Percentiles rank a stretch among this genome's conserved stretches.
Conservation (phyloP, 805 yeast species). For the Schizosaccharomyces cryophilus region DNA sequence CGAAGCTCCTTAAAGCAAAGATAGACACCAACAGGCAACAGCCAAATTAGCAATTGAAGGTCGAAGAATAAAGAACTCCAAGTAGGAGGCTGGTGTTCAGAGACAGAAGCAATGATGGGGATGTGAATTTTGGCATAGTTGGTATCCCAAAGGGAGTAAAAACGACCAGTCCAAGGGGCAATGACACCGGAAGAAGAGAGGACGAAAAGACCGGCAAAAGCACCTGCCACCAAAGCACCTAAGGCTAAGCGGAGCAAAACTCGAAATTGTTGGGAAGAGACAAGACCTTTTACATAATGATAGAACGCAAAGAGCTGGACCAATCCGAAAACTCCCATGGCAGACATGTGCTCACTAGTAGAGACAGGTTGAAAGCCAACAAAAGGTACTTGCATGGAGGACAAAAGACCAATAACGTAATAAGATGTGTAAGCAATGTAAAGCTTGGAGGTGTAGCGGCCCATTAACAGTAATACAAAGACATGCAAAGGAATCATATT, state of each 20-base stretch:
- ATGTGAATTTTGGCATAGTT: conserved; percentile 92
- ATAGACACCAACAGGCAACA: conserved; percentile 94
- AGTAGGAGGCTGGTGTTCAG: conserved; percentile 99
- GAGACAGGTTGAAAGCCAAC: conserved; percentile 93
- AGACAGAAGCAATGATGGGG: conserved; percentile 94
- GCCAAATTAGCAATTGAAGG: conserved; percentile 78
- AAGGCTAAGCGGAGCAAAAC: conserved; percentile 17
- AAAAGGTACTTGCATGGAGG: conserved; percentile 97
- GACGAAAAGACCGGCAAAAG: conserved; percentile 34
- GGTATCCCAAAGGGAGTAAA: conserved; percentile 95
- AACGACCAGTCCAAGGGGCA: conserved; percentile 99
- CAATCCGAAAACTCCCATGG: conserved; percentile 89
- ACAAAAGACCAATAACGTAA: conserved; percentile 92
- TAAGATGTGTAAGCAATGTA: conserved; percentile 87
- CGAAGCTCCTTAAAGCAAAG: conserved; percentile 68
- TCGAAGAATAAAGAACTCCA: conserved; percentile 98
- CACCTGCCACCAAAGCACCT: conserved; percentile 31
- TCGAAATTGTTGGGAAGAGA: conserved; percentile 50
- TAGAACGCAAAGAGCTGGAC: conserved; percentile 77
- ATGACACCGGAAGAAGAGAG: conserved; percentile 79
- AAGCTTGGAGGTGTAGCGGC: conserved; percentile 60
- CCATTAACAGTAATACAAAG: conserved; percentile 75
- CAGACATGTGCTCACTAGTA: conserved; percentile 95
- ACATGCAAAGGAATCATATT: conserved; percentile 91
- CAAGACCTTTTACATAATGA: conserved; percentile 48